Base-by-base conservation (phyloP, 805 yeast species). In the Wickerhamiella alocasiicola region DNA sequence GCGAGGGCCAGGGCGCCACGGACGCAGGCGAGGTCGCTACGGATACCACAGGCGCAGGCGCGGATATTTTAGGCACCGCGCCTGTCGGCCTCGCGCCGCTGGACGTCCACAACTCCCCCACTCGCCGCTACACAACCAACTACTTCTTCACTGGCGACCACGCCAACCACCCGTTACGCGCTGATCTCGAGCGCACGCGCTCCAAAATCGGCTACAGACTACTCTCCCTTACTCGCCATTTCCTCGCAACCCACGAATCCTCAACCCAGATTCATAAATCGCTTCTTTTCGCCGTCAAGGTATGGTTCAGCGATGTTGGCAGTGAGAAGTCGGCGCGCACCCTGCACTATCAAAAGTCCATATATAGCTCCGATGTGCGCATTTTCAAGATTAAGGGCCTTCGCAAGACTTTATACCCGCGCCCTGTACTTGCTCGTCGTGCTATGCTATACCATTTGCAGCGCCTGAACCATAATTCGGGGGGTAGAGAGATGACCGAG, bases 281-380 rank as follows among this genome's bases (percentile, higher is more conserved):
- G 34, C 66, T 78, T 25, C 59, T 84, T 24, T 72, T 74, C 51
- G 76, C 78, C 3, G 55, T 79, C 32, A 74, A 78, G 46, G 72
- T 78, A 5, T 91, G 93, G 83, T 77, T 79, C 49, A 66, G 79
- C 19, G 91, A 84, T 53, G 78, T 79, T 19, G 94, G 94, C 2
- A 68, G 72, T 42, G 93, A 82, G 49, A 63, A 79, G 9, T 58
- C 78, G 1, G 68, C 76, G 37, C 76, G 69, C 31, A 62, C 69
- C 3, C 72, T 75, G 44, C 77, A 74, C 33, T 71, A 62, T 23
- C 56, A 76, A 4, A 62, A 63, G 27, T 64, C 78, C 25, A 72
- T 73, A 35, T 72, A 75, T 44, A 65, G 68, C 0, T 75, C 71
- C 51, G 64, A 78, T 41, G 71, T 70, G 33, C 68, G 70, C 28